These are phyloP conservation scores for Leccinum subfulvum DNA, from an alignment of 1,284 basidiomycete species.

Conservation along the genomic window DNA sequence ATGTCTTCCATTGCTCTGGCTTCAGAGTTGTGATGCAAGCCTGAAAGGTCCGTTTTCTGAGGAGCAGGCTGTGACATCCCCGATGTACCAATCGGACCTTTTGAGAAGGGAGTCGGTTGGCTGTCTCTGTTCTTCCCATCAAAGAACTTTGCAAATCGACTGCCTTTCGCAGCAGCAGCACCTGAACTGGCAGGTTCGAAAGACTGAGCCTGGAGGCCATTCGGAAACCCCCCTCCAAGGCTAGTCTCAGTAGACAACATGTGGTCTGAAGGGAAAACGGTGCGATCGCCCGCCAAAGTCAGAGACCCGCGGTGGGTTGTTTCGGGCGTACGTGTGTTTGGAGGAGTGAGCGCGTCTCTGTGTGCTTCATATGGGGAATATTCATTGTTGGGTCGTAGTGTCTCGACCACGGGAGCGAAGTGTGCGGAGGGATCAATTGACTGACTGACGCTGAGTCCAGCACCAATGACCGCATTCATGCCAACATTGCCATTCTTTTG, in stretches of 20 bases:
- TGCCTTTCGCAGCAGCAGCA: constrained; percentile 59
- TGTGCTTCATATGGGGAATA: constrained; percentile 62
- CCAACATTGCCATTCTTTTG: constrained; percentile 24
- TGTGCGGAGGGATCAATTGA: constrained; percentile 25
- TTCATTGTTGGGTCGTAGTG: constrained; percentile 28
- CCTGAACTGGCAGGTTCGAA: constrained; percentile 36
- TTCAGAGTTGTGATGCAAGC: constrained; percentile 42
- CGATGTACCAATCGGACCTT: constrained; percentile 40
- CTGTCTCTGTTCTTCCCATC: constrained; percentile 64
- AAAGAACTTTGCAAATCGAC: constrained; percentile 81
- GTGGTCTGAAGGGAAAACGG: constrained; percentile 28
- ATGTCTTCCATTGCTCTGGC: constrained; percentile 70
- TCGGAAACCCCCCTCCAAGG: constrained; percentile 20
- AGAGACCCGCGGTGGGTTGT: constrained; percentile 36
- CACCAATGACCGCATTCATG: constrained; percentile 27
- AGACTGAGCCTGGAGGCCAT: constrained; percentile 26
- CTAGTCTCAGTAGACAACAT: constrained; percentile 17
- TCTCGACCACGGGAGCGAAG: constrained; percentile 26
- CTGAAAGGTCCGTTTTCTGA: constrained; percentile 46
- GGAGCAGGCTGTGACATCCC: constrained; percentile 44
- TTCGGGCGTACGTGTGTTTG: constrained; percentile 31
- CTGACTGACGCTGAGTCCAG: constrained; percentile 11
- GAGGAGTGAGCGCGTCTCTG: constrained; percentile 33
- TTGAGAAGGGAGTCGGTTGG: constrained; percentile 33
- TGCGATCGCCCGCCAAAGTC: constrained; percentile 21